Base-by-base conservation (phyloP, 805 yeast genomes). In the Candida insectalens region DNA sequence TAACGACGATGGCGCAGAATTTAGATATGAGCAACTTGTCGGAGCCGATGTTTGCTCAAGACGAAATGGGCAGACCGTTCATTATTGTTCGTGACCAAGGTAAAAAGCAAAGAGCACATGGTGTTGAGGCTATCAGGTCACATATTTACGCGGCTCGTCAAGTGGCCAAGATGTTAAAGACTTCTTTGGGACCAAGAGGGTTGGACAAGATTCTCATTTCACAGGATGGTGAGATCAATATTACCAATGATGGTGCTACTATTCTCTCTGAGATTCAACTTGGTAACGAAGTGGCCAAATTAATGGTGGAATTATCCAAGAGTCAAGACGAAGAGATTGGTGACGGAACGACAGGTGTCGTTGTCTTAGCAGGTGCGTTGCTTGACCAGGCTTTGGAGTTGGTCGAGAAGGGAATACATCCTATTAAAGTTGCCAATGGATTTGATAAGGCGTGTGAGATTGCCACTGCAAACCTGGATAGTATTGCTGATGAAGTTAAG, bases 281-380 rank as follows among this genome's bases (percentile, higher is more conserved):
- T 43, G 95, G 87, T 46, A 88, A 83, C 58, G 95, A 92, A 62
- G 87, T 92, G 47, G 99, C 98, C 45, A 92, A 92, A 60, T 67
- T 92, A 40, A 65, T 92, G 51, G 99, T 92, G 14, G 95, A 94
- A 61, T 70, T 92, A 44, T 82, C 96, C 20, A 83, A 74, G 57
- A 83, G 95, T 19, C 98, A 89, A 66, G 98, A 89, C 59, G 96
- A 92, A 56, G 97, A 89, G 62, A 85, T 89, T 55, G 98, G 98
- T 36, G 98, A 89, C 57, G 98, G 98, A 53, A 92, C 99, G 19
- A 92, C 99, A 4, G 97, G 97, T 53, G 99, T 92, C 19, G 97
- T 92, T 35, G 97, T 92, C 2, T 65, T 92, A 34, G 97, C 98
- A 1, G 83, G 95, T 45, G 94, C 97, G 3, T 65, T 92, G 43